Conservation (phyloP, 305 asterid genomes). For the Lippia alba region DNA sequence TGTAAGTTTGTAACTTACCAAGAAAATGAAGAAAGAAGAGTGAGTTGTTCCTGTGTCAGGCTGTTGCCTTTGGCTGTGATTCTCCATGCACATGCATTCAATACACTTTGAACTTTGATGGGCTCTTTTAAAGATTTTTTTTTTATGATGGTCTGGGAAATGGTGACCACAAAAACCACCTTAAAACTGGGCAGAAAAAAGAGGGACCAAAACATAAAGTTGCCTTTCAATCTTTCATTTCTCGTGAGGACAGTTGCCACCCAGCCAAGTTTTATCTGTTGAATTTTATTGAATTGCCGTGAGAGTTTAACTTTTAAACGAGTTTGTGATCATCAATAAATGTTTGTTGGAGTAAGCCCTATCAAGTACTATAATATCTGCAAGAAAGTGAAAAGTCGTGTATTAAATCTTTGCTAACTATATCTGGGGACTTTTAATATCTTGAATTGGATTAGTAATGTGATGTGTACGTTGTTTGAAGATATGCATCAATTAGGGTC, state of each 20-base stretch:
- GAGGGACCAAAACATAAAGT: conserved; percentile 25
- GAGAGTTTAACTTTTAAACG: conserved; percentile 24
- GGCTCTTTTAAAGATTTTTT: conserved; percentile 28
- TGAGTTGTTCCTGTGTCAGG: not conserved
- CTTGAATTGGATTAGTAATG: too few relatives aligned
- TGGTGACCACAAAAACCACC: conserved; percentile 43
- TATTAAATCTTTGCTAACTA: too few relatives aligned
- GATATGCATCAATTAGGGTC: too few relatives aligned
- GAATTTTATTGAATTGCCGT: not conserved
- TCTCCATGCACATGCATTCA: conserved; percentile 32
- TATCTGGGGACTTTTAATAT: too few relatives aligned
- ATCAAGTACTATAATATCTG: not conserved
- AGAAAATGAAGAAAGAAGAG: conserved; percentile 9
- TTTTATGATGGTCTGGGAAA: conserved; percentile 21
- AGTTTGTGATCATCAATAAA: conserved; percentile 26
- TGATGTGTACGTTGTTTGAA: too few relatives aligned
- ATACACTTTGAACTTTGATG: not conserved
- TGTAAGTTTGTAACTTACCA: not conserved
- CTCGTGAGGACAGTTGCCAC: conserved; percentile 58
- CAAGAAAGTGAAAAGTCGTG: too few relatives aligned
- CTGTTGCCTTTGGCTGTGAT: conserved; percentile 6
- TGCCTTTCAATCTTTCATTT: conserved; percentile 52
- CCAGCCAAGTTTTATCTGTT: conserved; percentile 21
- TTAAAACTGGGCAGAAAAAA: conserved; percentile 25
- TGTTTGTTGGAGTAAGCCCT: conserved; percentile 15